Evolutionary conservation across 768 basidiomycete genomes (phyloP).

Genomic region (Psilocybe sp.): DNA sequence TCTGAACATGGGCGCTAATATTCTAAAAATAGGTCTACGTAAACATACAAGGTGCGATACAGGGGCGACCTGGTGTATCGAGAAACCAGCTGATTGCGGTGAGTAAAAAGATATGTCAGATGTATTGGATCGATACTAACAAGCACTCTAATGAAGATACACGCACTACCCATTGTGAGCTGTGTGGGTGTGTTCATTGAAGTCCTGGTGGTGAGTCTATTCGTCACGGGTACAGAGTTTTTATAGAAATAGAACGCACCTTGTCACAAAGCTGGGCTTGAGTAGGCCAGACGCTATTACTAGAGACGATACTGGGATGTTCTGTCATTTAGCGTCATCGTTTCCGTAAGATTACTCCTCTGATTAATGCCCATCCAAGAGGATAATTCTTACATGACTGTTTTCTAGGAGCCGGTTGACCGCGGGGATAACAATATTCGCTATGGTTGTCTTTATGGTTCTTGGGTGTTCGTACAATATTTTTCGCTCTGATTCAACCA

Average conservation of each 20-base stretch:
- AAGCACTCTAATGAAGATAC: background rate
- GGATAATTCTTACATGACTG: no score
- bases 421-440: no score
- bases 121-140: background rate
- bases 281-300: background rate
- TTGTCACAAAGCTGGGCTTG: slow-evolving; percentile 1
- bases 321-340: no score
- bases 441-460: no score
- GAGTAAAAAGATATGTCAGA: background rate
- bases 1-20: background rate
- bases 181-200: slow-evolving; percentile 6
- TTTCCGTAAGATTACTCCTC: no score
- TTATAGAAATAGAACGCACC: background rate
- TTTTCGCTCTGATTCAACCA: no score
- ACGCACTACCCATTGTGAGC: background rate
- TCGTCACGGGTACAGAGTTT: background rate
- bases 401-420: no score
- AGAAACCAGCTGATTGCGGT: background rate
- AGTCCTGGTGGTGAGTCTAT: slow-evolving; percentile 4
- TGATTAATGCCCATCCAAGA: no score
- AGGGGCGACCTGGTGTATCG: no score
- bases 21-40: background rate
- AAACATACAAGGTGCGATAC: no score
- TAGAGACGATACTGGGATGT: no score
- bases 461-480: no score